These are phyloP conservation scores for Podosphaera fusca DNA, from an alignment of 2,329 filamentous ascomycete genomes.

Conservation along the genomic window DNA sequence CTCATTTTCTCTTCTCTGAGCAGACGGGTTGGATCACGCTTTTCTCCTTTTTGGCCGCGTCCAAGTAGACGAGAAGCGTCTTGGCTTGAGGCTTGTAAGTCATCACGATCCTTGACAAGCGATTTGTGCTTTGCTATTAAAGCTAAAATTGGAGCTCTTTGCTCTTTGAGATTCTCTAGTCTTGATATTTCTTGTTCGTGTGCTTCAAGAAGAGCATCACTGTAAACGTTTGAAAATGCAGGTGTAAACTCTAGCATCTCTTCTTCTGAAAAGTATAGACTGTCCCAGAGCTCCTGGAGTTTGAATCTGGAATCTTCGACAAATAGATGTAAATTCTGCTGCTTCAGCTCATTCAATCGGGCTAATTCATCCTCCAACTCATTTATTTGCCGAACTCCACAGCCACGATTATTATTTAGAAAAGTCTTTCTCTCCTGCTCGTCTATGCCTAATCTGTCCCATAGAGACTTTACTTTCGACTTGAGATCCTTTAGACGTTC, in stretches of 20 bases:
- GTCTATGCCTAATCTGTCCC: conserved; percentile 70
- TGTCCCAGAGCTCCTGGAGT: conserved; percentile 87
- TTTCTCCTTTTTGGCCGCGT: conserved; percentile 80
- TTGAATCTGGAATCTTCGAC: conserved; percentile 82
- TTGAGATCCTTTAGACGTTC: conserved; percentile 51
- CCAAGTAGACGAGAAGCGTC: conserved; percentile 85
- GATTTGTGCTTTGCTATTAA: conserved; percentile 66
- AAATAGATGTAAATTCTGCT: conserved; percentile 84
- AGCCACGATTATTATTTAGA: conserved; percentile 69
- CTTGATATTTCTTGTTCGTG: conserved; percentile 79
- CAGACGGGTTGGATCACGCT: conserved; percentile 79
- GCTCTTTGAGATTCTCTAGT: conserved; percentile 60
- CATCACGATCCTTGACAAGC: conserved; percentile 65
- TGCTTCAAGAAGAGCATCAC: conserved; percentile 79
- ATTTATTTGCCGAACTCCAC: conserved; percentile 76
- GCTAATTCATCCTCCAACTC: conserved; percentile 83
- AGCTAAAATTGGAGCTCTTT: conserved; percentile 62
- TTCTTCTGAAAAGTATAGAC: conserved; percentile 83
- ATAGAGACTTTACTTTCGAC: conserved; percentile 58
- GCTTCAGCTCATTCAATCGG: conserved; percentile 75
- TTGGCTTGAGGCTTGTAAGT: conserved; percentile 73
- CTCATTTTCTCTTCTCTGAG: conserved; percentile 95
- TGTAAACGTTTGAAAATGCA: conserved; percentile 91
- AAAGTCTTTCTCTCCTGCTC: conserved; percentile 68
- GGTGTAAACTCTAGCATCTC: conserved; percentile 98